phyloP scores from a whole-genome alignment of 2,329 filamentous ascomycete genomes.

The Colletotrichum siamense region DNA sequence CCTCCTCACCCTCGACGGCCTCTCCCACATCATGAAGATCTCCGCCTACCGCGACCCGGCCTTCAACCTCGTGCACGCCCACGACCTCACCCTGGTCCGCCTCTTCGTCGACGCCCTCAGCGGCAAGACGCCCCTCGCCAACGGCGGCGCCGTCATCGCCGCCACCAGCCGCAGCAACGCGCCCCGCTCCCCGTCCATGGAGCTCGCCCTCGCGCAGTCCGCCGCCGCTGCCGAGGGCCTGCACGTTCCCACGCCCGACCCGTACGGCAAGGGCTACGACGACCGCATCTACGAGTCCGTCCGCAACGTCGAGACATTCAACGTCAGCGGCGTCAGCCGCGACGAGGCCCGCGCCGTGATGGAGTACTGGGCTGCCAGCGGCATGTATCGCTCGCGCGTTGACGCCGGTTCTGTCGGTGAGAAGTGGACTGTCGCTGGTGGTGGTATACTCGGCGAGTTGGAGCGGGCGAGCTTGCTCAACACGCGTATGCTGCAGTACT shows the following conservation, averaged over 20 bases:
- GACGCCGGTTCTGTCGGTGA: slow-evolving; percentile 76
- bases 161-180: slow-evolving; percentile 77
- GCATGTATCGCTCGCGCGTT: slow-evolving; percentile 74
- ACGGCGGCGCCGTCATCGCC: slow-evolving; percentile 81
- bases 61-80: slow-evolving; percentile 80
- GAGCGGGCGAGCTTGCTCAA: slow-evolving; percentile 68
- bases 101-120: slow-evolving; percentile 77
- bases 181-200: slow-evolving; percentile 68
- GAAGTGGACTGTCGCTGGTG: slow-evolving; percentile 83
- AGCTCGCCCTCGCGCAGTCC: slow-evolving; percentile 69
- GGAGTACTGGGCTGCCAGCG: slow-evolving; percentile 93
- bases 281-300: slow-evolving; percentile 59
- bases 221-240: slow-evolving; percentile 45
- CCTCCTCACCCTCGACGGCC: slow-evolving; percentile 78
- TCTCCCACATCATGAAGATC: slow-evolving; percentile 80
- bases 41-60: slow-evolving; percentile 77
- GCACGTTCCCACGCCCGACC: slow-evolving; percentile 50
- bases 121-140: slow-evolving; percentile 61
- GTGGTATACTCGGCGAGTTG: slow-evolving; percentile 85
- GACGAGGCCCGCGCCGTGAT: slow-evolving; percentile 79
- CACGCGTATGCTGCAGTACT: slow-evolving; percentile 40
- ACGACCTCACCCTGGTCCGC: slow-evolving; percentile 79
- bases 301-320: slow-evolving; percentile 55
- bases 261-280: slow-evolving; percentile 63
- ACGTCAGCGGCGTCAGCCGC: slow-evolving; percentile 73